A percentile compares a stretch with the other conserved stretches of the same genome.
Evolutionary conservation across 2,329 filamentous ascomycete genomes (phyloP).

Genomic region (Beauveria varroae): DNA sequence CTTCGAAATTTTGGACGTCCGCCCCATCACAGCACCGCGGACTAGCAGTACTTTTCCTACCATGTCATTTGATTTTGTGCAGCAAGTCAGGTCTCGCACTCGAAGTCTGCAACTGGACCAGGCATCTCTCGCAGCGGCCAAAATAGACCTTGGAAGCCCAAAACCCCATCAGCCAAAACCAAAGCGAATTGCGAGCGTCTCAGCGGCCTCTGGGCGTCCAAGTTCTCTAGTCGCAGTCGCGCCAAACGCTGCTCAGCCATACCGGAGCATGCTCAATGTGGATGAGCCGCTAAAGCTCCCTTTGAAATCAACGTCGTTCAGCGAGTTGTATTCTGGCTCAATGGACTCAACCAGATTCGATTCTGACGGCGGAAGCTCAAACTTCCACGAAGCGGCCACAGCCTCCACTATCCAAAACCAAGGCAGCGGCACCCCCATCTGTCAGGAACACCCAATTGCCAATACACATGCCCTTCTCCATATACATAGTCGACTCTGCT

Average conservation of each 20-base stretch:
- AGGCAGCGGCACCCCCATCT: conserved; percentile 15
- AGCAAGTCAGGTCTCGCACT: conserved; percentile 37
- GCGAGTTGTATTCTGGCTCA: conserved; percentile 35
- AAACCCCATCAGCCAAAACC: conserved; percentile 13
- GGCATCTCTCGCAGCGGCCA: conserved; percentile 14
- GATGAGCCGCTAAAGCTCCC: conserved; percentile 40
- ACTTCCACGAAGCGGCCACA: conserved; percentile 1
- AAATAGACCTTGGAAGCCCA: conserved; percentile 13
- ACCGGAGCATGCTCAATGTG: conserved; percentile 48
- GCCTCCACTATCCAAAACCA: neutral
- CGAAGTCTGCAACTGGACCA: conserved; percentile 43
- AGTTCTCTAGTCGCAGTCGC: conserved; percentile 10
- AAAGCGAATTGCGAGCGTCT: conserved; percentile 29
- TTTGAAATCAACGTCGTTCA: conserved; percentile 36
- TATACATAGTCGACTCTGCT: neutral
- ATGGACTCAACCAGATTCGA: conserved; percentile 6
- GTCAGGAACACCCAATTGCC: conserved; percentile 27
- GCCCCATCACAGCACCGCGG: conserved; percentile 14
- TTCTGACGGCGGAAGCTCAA: conserved; percentile 17
- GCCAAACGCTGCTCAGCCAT: conserved; percentile 23
- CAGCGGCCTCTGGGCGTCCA: conserved; percentile 15
- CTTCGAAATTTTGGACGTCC: conserved; percentile 26
- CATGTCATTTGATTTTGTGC: conserved; percentile 36
- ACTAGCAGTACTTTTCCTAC: conserved; percentile 18
- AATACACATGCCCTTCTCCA: neutral